Evolutionary conservation across 2,329 filamentous ascomycete genomes (phyloP).

Genomic region (Verticillium dahliae): DNA sequence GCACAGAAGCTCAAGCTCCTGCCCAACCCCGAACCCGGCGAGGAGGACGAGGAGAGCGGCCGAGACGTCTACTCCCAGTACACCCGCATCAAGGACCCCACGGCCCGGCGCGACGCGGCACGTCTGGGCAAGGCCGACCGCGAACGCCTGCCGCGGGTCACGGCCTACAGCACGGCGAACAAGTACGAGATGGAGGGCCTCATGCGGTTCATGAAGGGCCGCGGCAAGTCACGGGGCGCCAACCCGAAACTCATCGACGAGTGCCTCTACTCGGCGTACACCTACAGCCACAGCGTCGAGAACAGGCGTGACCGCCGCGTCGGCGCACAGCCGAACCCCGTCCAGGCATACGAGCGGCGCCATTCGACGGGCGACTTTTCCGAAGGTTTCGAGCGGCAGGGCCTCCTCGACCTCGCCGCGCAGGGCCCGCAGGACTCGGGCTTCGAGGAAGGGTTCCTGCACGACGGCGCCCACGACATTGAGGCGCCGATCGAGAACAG

Average conservation of each 20-base stretch:
- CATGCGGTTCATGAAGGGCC: constrained; percentile 85
- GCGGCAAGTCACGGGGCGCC: constrained; percentile 68
- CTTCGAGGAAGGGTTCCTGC: constrained; percentile 19
- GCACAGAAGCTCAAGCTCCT: constrained; percentile 97
- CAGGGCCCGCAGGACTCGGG: constrained; percentile 25
- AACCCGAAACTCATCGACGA: constrained; percentile 93
- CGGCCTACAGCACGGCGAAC: constrained; percentile 92
- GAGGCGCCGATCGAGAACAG: constrained; percentile 35
- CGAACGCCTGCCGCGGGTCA: constrained; percentile 79
- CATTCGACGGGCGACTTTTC: constrained; percentile 71
- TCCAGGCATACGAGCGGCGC: constrained; percentile 54
- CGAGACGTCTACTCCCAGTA: constrained; percentile 97
- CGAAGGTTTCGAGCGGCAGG: constrained; percentile 50
- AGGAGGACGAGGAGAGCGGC: constrained; percentile 87
- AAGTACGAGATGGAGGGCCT: constrained; percentile 85
- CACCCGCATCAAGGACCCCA: constrained; percentile 94
- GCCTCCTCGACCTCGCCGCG: constrained; percentile 55
- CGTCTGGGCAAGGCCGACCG: constrained; percentile 89
- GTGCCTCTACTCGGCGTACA: constrained; percentile 93
- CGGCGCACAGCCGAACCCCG: constrained; percentile 24
- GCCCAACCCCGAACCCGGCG: constrained; percentile 78
- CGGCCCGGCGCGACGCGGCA: constrained; percentile 84
- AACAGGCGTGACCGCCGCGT: constrained; percentile 20
- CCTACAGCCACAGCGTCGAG: constrained; percentile 54
- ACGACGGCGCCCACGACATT: constrained; percentile 15